Conservation (phyloP, 108 stramenopile genomes). For the Nitzschia inconspicua region DNA sequence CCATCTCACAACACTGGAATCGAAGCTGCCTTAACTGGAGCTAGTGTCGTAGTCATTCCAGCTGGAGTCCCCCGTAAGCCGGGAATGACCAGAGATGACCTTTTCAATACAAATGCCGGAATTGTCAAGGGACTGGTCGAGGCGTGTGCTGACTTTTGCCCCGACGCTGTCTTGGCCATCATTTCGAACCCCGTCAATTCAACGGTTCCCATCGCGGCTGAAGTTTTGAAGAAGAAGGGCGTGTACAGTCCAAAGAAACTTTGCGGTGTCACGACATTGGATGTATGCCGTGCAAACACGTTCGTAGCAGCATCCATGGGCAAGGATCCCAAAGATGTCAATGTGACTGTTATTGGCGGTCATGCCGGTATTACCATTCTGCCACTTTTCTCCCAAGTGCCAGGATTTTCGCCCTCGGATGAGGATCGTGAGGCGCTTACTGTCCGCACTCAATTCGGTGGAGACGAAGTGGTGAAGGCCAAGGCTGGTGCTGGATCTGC, state of each 20-base stretch:
- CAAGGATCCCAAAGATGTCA: constrained; percentile 71
- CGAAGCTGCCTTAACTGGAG: constrained; percentile 72
- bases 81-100: constrained; percentile 96
- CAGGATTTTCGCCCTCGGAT: constrained; percentile 83
- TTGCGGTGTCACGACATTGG: constrained; percentile 98
- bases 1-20: constrained; percentile 61
- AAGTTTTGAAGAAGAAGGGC: constrained; percentile 92
- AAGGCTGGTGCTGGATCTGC: constrained; percentile 99
- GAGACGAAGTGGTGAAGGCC: constrained; percentile 99
- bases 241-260: constrained; percentile 95
- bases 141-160: constrained; percentile 92
- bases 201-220: constrained; percentile 99
- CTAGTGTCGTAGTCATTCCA: constrained; percentile 97
- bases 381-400: constrained; percentile 93
- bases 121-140: constrained; percentile 97
- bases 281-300: constrained; percentile 98
- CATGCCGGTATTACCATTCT: constrained; percentile 99
- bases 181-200: constrained; percentile 99
- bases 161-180: constrained; percentile 95
- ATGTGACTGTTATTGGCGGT: constrained; percentile 98
- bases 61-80: constrained; percentile 99
- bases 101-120: constrained; percentile 45
- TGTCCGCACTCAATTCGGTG: constrained; percentile 97
- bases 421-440: constrained; percentile 90
- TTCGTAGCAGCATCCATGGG: constrained; percentile 94